Percentiles rank a stretch among this genome's conserved stretches.
Conservation (phyloP, 257 asterid species). For the Craterostigma plantagineum region DNA sequence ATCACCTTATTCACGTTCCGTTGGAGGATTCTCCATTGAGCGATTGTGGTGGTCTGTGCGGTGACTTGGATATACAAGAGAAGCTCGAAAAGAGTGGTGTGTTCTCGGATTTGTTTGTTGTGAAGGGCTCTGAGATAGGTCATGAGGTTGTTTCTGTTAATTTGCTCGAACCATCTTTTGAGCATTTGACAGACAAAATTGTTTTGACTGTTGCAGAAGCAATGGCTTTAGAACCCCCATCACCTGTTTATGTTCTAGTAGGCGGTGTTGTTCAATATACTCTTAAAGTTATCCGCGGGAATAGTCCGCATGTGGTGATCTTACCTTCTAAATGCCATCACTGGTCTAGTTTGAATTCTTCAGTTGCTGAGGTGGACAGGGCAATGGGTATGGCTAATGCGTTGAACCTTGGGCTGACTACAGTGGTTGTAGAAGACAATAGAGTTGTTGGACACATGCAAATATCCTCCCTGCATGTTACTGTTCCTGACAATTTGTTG, state of each 20-base stretch:
- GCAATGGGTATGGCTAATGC: slow-evolving; percentile 45
- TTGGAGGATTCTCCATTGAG: slow-evolving; percentile 79
- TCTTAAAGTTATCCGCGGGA: slow-evolving; percentile 61
- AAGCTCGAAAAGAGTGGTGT: slow-evolving; percentile 77
- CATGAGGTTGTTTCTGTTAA: slow-evolving; percentile 73
- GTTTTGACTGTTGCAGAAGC: slow-evolving; percentile 89
- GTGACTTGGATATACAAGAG: slow-evolving; percentile 75
- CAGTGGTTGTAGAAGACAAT: slow-evolving; percentile 61
- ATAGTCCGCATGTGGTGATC: slow-evolving; percentile 39
- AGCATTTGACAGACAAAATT: slow-evolving; percentile 49
- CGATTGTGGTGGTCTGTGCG: slow-evolving; percentile 82
- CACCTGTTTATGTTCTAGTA: slow-evolving; percentile 66
- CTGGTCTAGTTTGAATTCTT: slow-evolving; percentile 61
- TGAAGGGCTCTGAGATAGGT: slow-evolving; percentile 76
- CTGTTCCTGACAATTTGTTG: slow-evolving; percentile 53
- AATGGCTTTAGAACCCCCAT: slow-evolving; percentile 80
- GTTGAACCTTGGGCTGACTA: slow-evolving; percentile 45
- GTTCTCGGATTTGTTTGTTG: slow-evolving; percentile 67
- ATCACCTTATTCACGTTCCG: slow-evolving; percentile 71
- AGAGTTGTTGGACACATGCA: slow-evolving; percentile 79
- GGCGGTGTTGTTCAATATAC: slow-evolving; percentile 59
- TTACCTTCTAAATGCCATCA: slow-evolving; percentile 68
- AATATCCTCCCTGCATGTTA: slow-evolving; percentile 67
- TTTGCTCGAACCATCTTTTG: slow-evolving; percentile 48
- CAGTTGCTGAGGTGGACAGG: slow-evolving; percentile 61